Evolutionary conservation across 306 rosid species (phyloP).

Genomic region (Malus sylvestris): DNA sequence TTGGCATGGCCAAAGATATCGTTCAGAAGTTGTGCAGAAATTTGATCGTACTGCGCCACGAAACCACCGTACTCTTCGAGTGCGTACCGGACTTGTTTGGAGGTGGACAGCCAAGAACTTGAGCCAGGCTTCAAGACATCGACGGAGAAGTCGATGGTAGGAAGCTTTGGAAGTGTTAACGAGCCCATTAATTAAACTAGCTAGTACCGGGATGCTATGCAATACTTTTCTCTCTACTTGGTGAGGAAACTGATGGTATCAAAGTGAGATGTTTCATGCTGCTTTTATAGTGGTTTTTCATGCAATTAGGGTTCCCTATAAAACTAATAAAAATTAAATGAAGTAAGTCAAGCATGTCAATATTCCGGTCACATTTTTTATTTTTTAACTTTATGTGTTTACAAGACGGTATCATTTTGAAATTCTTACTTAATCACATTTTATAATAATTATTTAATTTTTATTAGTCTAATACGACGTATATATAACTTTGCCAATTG

Average conservation of each 20-base stretch:
- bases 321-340: too few relatives aligned
- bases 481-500: too few relatives aligned
- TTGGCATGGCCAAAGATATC: neutral
- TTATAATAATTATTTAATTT: too few relatives aligned
- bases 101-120: neutral
- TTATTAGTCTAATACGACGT: too few relatives aligned
- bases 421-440: too few relatives aligned
- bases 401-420: too few relatives aligned
- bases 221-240: neutral
- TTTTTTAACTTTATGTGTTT: too few relatives aligned
- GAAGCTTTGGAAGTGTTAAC: neutral
- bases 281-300: neutral
- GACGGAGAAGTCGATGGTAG: neutral
- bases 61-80: conserved; percentile 19
- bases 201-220: neutral
- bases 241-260: neutral
- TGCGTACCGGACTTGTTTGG: conserved; percentile 3
- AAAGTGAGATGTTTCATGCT: neutral
- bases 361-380: too few relatives aligned
- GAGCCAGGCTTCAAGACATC: neutral
- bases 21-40: conserved; percentile 4
- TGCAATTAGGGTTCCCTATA: neutral
- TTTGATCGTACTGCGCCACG: neutral
- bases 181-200: neutral
- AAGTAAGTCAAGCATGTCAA: too few relatives aligned